These are phyloP conservation scores for Mortierella sp. DNA, from an alignment of 371 early-diverging fungal species.

Conservation along the genomic window DNA sequence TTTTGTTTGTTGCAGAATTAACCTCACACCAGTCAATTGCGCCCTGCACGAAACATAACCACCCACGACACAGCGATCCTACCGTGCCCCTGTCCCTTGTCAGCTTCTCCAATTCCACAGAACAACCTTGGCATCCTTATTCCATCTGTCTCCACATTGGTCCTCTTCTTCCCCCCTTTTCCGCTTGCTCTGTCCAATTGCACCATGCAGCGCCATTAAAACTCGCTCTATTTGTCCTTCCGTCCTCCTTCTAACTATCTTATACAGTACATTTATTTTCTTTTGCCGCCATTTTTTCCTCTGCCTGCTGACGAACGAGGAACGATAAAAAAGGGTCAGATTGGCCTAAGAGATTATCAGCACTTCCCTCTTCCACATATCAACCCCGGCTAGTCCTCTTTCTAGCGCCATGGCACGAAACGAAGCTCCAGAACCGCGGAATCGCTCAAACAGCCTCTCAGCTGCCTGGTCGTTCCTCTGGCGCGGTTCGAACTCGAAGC, in stretches of 20 bases:
- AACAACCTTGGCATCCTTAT: too few relatives aligned
- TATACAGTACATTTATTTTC: conserved; percentile 5
- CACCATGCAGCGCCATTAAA: conserved; percentile 6
- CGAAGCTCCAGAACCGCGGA: conserved; percentile 38
- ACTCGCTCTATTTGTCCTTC: not conserved
- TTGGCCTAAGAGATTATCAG: not conserved
- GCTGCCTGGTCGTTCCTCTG: conserved; percentile 49
- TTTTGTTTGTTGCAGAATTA: too few relatives aligned
- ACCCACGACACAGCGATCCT: too few relatives aligned
- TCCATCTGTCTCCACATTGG: not conserved
- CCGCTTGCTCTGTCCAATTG: not conserved
- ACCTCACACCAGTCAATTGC: too few relatives aligned
- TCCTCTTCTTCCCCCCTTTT: conserved; percentile 1
- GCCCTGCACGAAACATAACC: too few relatives aligned
- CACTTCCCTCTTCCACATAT: conserved; percentile 2
- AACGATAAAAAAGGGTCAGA: conserved; percentile 7
- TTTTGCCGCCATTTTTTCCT: conserved; percentile 41
- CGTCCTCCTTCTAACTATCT: not conserved
- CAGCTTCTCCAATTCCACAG: too few relatives aligned
- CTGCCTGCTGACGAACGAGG: not conserved
- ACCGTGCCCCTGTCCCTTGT: too few relatives aligned
- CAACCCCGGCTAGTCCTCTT: not conserved
- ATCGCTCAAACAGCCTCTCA: conserved; percentile 45
- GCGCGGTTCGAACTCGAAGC: conserved; percentile 28
- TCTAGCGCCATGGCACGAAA: conserved; percentile 33